Evolutionary conservation across 495 filamentous ascomycete genomes (phyloP), one percentile per base, ranked within the genome.

Genomic region (Hyphodiscus hymeniophilus): DNA sequence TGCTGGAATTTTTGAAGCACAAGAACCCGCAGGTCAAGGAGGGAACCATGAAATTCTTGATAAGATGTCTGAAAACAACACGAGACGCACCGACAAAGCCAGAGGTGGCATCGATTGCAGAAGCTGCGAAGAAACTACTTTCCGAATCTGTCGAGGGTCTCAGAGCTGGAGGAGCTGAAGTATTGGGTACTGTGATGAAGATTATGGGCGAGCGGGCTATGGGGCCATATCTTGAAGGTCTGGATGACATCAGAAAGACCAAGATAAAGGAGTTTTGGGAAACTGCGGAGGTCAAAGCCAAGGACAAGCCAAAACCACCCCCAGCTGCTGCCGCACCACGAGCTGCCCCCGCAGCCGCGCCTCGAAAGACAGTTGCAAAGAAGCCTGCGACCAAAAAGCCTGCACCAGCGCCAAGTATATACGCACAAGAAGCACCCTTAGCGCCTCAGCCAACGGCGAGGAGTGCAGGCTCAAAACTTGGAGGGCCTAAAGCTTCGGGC

Each of bases 1-100:
- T 85, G 26, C 65, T 90, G 0, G 83, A 92, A 54, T 89, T 79
- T 55, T 67, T 96, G 28, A 84, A 78, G 48, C 85, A 95, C 69
- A 99, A 99, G 61, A 99, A 99, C 60, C 94, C 92, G 0, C 89
- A 95, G 54, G 82, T 99, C 40, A 99, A 99, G 63, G 85, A 94
- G 48, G 89, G 94, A 42, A 91, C 87, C 3, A 79, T 95, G 60
- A 89, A 84, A 50, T 95, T 97, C 52, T 70, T 99, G 21, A 82
- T 94, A 24, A 75, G 91, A 52, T 94, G 85, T 63, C 76, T 99
- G 24, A 80, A 84, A 51, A 90, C 79, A 1, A 95, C 92, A 3
- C 72, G 81, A 51, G 82, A 88, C 15, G 85, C 86, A 4, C 94
- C 94, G 7, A 72, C 77, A 42, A 89, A 91, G 51, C 71, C 84